Percentiles rank a stretch among this genome's conserved stretches.
Conservation (phyloP, 2,329 filamentous ascomycete genomes). For the Ambrosiella xylebori region DNA sequence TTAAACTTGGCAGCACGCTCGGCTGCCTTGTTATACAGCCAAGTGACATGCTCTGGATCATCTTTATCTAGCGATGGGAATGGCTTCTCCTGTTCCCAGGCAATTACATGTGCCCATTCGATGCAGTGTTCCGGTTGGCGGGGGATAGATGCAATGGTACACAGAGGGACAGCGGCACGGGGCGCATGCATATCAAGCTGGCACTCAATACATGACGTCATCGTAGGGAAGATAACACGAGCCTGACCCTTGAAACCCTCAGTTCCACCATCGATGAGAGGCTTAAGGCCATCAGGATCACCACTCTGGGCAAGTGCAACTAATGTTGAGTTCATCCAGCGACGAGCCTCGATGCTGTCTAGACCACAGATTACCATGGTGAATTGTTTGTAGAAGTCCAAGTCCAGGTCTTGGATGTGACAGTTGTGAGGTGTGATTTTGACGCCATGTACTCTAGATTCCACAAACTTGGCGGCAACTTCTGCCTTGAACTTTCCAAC, state of each 20-base stretch:
- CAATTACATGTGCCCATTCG: constrained; percentile 97
- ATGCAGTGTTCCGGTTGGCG: constrained; percentile 96
- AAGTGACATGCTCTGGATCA: constrained; percentile 91
- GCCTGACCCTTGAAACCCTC: constrained; percentile 98
- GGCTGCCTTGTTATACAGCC: constrained; percentile 78
- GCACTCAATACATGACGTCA: constrained; percentile 95
- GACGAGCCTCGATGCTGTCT: constrained; percentile 91
- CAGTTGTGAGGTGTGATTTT: constrained; percentile 87
- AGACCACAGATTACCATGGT: constrained; percentile 84
- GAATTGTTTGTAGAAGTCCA: constrained; percentile 94
- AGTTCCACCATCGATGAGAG: constrained; percentile 88
- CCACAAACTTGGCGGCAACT: constrained; percentile 80
- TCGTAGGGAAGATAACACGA: constrained; percentile 74
- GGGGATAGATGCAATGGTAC: constrained; percentile 89
- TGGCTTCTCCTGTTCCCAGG: constrained; percentile 76
- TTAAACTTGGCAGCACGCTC: constrained; percentile 71
- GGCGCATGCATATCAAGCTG: constrained; percentile 97
- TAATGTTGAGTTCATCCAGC: constrained; percentile 94
- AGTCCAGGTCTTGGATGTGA: constrained; percentile 91
- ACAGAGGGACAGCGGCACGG: constrained; percentile 89
- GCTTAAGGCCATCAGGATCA: constrained; percentile 73
- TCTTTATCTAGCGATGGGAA: constrained; percentile 84
- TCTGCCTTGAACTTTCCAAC: constrained; percentile 90
- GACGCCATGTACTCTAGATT: constrained; percentile 75
- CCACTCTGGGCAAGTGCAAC: constrained; percentile 73